Base-by-base conservation (phyloP, 2,329 filamentous ascomycete genomes). In the Aciculosporium take region DNA sequence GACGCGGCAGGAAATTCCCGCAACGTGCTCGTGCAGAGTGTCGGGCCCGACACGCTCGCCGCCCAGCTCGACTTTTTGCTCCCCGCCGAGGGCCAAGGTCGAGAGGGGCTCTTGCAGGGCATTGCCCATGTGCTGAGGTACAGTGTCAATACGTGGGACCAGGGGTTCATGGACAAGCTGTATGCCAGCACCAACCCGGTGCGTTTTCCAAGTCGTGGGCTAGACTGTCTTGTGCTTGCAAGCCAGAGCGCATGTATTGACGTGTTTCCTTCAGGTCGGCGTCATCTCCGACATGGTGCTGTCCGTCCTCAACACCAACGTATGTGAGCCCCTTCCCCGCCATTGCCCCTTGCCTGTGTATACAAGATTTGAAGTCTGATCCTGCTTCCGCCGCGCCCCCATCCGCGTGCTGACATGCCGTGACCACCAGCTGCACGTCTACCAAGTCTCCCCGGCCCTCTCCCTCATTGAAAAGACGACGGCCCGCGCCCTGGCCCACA, bases 121-220 rank as follows among this genome's bases (percentile, higher is more conserved):
- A 71, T 94, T 35, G 66, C 77, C 49, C 73, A 78, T 45, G 69
- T 95, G 17, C 68, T 96, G 32, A 71, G 75, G 48, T 87, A 93
- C 61, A 91, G 83, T 54, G 89, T 96, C 55, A 98, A 98, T 63
- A 95, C 89, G n/a, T 96, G 88, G 84, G 84, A 94, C 55, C 88
- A 94, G 61, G 89, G 89, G 9, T 98, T 96, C 62, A 64, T 96
- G 55, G 88, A 95, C 63, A 96, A 98, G 65, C 69, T 96, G 15
- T 96, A 95, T 60, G 77, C 83, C n/a, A 81, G 81, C 48, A 93
- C 85, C 30, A 91, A 91, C 55, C 81, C 89, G 32, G 79, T 81
- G 55, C 45, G 72, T 61, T 13, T 28, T 12, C 28, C 21, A 29
- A 29, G 27, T 10, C 27, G 27, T 13, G 4, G 12, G 27, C n/a